These are phyloP conservation scores for Zasmidium citrigriseum DNA, from an alignment of 2,329 filamentous ascomycete genomes.

Conservation along the genomic window DNA sequence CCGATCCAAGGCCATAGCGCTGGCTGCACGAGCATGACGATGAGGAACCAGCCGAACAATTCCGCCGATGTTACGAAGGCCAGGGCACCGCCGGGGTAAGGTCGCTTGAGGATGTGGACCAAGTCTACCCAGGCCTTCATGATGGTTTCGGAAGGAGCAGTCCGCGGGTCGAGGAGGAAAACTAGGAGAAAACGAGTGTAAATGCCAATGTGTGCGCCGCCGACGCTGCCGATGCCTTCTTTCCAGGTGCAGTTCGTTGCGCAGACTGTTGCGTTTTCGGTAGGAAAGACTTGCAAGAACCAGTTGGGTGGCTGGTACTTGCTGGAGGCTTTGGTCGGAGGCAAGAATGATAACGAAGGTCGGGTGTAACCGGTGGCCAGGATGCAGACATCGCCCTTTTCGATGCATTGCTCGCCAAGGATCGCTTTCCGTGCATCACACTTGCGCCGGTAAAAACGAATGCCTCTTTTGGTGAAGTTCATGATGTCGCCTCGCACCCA, in stretches of 20 bases:
- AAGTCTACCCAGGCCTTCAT: conserved; percentile 88
- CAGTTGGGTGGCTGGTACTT: conserved; percentile 79
- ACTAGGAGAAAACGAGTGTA: conserved; percentile 83
- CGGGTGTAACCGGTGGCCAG: conserved; percentile 81
- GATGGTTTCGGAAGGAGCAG: conserved; percentile 68
- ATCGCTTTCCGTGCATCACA: conserved; percentile 2
- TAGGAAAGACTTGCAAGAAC: conserved; percentile 86
- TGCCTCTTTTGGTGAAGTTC: conserved; percentile 61
- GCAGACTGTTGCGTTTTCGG: conserved; percentile 69
- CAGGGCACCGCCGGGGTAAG: conserved; percentile 72
- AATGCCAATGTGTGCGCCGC: conserved; percentile 87
- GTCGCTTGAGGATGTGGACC: conserved; percentile 69
- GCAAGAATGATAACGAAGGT: conserved; percentile 72
- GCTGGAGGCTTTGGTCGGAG: conserved; percentile 68
- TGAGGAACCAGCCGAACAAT: conserved; percentile 80
- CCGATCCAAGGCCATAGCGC: conserved; percentile 88
- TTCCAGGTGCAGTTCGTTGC: conserved; percentile 84
- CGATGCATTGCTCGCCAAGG: conserved; percentile 44
- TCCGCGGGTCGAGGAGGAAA: conserved; percentile 78
- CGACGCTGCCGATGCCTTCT: conserved; percentile 76
- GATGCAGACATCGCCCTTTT: conserved; percentile 74
- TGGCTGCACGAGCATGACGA: conserved; percentile 76
- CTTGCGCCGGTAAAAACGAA: conserved; percentile 69
- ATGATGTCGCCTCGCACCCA: conserved; percentile 82
- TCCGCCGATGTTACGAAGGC: conserved; percentile 90